Conservation (phyloP, 1,284 basidiomycete genomes). For the Marasmius tenuissimus region DNA sequence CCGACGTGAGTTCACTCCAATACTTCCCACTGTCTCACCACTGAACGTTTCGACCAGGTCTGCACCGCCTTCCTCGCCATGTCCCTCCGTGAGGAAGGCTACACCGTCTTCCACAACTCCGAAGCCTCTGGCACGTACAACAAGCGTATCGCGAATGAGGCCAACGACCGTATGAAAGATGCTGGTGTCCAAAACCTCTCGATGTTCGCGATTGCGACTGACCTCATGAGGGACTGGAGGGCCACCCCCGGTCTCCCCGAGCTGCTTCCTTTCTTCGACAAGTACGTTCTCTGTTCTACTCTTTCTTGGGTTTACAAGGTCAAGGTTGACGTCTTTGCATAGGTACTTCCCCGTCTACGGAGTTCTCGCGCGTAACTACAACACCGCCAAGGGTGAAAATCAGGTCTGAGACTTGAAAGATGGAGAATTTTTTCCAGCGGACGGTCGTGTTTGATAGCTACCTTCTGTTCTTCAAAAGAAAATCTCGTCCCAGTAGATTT, state of each 20-base stretch:
- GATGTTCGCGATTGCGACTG: slow-evolving; percentile 37
- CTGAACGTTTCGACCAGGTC: slow-evolving; percentile 22
- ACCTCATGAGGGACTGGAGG: slow-evolving; percentile 49
- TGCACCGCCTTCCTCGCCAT: slow-evolving; percentile 46
- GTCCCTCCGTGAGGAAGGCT: slow-evolving; percentile 40
- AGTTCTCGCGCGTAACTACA: slow-evolving; percentile 38
- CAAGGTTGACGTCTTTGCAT: neutral
- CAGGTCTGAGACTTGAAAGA: neutral
- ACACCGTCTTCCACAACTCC: slow-evolving; percentile 44
- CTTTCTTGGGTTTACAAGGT: neutral
- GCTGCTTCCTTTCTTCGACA: slow-evolving; percentile 41
- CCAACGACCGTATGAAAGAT: slow-evolving; percentile 44
- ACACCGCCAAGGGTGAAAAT: slow-evolving; percentile 27
- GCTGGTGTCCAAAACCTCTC: slow-evolving; percentile 43
- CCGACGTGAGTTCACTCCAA: slow-evolving; percentile 35
- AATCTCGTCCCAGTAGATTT: no score
- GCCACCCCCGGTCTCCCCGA: slow-evolving; percentile 37
- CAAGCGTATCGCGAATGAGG: slow-evolving; percentile 37
- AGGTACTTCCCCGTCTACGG: slow-evolving; percentile 42
- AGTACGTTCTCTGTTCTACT: slow-evolving; percentile 26
- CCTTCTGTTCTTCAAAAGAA: no score
- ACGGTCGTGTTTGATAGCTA: no score
- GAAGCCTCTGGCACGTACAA: slow-evolving; percentile 44
- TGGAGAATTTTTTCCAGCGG: no score
- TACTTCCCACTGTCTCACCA: neutral